Base-by-base conservation (phyloP, 345 rosid species). In the Hypericum androsaemum region DNA sequence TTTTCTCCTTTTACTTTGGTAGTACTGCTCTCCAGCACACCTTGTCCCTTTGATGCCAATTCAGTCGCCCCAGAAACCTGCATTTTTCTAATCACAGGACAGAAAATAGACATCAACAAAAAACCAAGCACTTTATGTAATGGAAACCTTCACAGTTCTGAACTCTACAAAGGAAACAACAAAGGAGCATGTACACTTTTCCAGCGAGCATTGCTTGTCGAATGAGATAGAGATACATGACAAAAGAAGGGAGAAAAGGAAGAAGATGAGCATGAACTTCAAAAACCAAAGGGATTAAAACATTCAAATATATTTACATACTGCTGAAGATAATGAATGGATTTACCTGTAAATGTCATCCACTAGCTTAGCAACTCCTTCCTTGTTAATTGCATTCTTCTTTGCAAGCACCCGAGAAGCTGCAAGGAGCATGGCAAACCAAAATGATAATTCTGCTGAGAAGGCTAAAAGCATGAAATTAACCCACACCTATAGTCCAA, bases 61-160 rank as follows among this genome's bases (percentile, higher is more conserved):
- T 86, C 99, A 47, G 78, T 63, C 58, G 95, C 90, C 62, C 89
- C 97, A 59, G 94, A 76, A 35, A 82, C 79, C 76, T 83, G 94
- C 97, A 83, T 80, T 72, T 94, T 94, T 64, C 97, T 94, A 80
- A 28, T 59, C 8, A 65, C 3, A 44, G 22, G 58, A 46, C 53
- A 53, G 16, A 65, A 45, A 62, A 62, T 36, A 39, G 40, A 53
- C 28, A 43, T 59, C 56, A 49, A 46, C 43, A 66, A 37, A 50
- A 43, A 48, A 43, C 43, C 60, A 41, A 14, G 54, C 54, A 59
- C 37, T 49, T 15, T 11, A 42, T 12, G 53, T 43, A 7, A 14
- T 9, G 8, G 17, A 67, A 54, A 52, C 45, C 49, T 17, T 10
- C 39, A 35, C 47, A 41, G 12, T 28, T 5, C 2, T 8, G 12